phyloP scores from a whole-genome alignment of 2,329 filamentous ascomycete genomes.

The Alternaria novae-zelandiae region DNA sequence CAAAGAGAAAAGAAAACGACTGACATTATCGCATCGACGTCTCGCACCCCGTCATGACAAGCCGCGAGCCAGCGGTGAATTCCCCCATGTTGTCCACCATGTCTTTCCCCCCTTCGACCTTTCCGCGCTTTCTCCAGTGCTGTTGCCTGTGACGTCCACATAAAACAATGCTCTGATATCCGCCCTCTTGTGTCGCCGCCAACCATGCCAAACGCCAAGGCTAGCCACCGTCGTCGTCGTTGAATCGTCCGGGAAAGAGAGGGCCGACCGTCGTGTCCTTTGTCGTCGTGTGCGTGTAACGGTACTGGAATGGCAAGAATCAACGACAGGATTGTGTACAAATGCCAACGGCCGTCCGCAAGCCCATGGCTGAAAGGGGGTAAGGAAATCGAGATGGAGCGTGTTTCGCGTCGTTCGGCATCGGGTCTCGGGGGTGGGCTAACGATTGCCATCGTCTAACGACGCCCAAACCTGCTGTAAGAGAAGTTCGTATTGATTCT shows the following conservation, averaged over 20 bases:
- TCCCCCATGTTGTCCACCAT: conserved; percentile 26
- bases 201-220: conserved; percentile 26
- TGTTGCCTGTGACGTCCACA: neutral
- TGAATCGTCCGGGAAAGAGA: conserved; percentile 15
- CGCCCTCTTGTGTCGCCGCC: conserved; percentile 33
- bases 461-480: conserved; percentile 92
- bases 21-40: conserved; percentile 30
- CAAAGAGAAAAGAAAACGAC: conserved; percentile 34
- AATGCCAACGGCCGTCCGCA: conserved; percentile 37
- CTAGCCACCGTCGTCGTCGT: conserved; percentile 9
- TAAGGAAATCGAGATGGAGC: conserved; percentile 44
- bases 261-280: conserved; percentile 8
- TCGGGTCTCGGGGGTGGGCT: conserved; percentile 42
- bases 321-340: conserved; percentile 33
- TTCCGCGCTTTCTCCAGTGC: conserved; percentile 3
- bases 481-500: conserved; percentile 57
- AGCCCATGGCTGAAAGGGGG: conserved; percentile 41
- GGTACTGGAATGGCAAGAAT: conserved; percentile 27
- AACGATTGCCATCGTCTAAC: conserved; percentile 63
- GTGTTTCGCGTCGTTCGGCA: conserved; percentile 39
- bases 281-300: conserved; percentile 18
- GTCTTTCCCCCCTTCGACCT: conserved; percentile 20
- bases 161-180: conserved; percentile 8
- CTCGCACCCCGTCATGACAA: conserved; percentile 14
- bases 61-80: conserved; percentile 13